Conservation (phyloP, 2,329 filamentous ascomycete genomes). For the Aspergillus vadensis region DNA sequence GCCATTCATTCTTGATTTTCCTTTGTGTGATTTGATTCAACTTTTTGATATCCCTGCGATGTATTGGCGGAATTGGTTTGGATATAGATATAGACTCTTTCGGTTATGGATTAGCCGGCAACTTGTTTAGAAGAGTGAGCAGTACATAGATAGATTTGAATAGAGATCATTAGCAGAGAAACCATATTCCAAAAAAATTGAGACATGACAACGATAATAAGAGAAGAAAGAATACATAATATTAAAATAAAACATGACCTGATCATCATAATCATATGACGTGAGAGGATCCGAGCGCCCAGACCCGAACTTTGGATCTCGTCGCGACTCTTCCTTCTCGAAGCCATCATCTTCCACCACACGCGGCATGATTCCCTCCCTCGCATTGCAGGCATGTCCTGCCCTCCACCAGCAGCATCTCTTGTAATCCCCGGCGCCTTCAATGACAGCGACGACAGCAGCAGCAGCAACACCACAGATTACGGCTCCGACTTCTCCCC, state of each 20-base stretch:
- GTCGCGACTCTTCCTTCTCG: background rate
- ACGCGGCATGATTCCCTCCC: constrained; percentile 24
- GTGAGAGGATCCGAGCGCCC: constrained; percentile 2
- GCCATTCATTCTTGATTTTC: background rate
- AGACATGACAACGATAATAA: background rate
- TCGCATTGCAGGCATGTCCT: constrained; percentile 36
- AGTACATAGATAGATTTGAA: constrained; percentile 13
- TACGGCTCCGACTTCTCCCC: constrained; percentile 66
- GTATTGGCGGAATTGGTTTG: constrained; percentile 2
- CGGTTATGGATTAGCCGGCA: constrained; percentile 16
- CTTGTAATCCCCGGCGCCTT: constrained; percentile 23
- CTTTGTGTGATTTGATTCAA: background rate
- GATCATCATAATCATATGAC: constrained; percentile 10
- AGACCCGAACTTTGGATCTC: background rate
- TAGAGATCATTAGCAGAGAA: background rate
- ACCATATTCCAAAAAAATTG: background rate
- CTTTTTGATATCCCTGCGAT: background rate
- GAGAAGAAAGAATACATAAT: background rate
- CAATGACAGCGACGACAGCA: constrained; percentile 16
- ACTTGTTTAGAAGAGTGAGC: background rate
- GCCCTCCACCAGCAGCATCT: constrained; percentile 21
- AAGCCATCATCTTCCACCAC: background rate
- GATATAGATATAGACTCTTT: background rate
- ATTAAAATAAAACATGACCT: background rate
- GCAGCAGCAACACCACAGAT: constrained; percentile 50